Evolutionary conservation across 2,329 filamentous ascomycete genomes (phyloP), one percentile per base, ranked within the genome.

Genomic region (Colletotrichum caudatum): DNA sequence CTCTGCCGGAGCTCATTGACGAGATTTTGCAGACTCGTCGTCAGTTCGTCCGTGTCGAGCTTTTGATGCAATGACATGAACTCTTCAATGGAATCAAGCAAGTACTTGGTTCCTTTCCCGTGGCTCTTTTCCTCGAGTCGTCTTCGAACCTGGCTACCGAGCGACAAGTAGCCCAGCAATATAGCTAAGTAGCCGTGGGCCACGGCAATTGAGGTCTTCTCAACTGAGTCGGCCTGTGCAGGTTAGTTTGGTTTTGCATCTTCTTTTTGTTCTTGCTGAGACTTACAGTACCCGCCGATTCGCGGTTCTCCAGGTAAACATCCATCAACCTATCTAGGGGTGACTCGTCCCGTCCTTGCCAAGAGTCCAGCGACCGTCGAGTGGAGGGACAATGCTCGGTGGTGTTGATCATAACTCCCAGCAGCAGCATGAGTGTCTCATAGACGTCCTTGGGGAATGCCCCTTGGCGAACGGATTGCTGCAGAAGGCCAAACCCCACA

Each of bases 371-470:
- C 7, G 78, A 79, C 23, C 82, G 79, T 64, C 91, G 86, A 16
- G 92, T 91, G 29, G 85, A 80, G 20, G 90, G 84, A 77, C 91
- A 94, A 78, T 94, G 91, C 79, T 97, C 94, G 11, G 93, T 89
- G 66, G 98, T 88, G 77, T 98, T 98, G 80, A 97, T 97, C 81
- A 95, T 88, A 29, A 94, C 89, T 0, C 94, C 95, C 50, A 97
- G 84, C 64, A 93, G 88, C 53, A 98, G 86, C 60, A 97, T 88
- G 18, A 97, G 85, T 60, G 89, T 87, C 75, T 97, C 92, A 64
- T 95, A 82, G 1, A 86, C 81, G 29, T 84, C 83, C 2, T 83
- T 81, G 14, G 84, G 79, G 64, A 89, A 84, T n/a, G 83, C 81
- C 37, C 85, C 84, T 57, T 83, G 84, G 7, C 82, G 81, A 68